Base-by-base conservation (phyloP, 1,284 basidiomycete genomes). In the Abortiporus biennis region DNA sequence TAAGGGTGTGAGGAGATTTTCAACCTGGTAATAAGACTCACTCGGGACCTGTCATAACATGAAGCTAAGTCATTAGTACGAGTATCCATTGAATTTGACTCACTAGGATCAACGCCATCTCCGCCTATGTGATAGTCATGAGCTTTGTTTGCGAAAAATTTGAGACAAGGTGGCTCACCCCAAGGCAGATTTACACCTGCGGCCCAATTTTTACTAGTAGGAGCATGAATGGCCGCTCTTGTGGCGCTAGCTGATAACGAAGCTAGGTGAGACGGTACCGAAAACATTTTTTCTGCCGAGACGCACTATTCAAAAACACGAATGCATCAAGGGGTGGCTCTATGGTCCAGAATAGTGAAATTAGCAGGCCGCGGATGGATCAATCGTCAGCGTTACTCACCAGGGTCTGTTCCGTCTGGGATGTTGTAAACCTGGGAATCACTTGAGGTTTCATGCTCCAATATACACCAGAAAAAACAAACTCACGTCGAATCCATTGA, bases 191-290 rank as follows among this genome's bases (percentile, higher is more conserved):
- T 43, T 48, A 76, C 71, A 19, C 46, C 55, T 43, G 65, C 48
- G 1, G 46, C 50, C 84, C 84, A 87, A 40, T 74, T 58, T 51
- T 74, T 72, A 57, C 72, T 78, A 3, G 70, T 77, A 3, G 84
- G 83, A 1, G 82, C 84, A 57, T 87, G 84, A 16, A 87, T 59
- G 0, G 83, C 85, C 23, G 70, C 61, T 23, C 72, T 65, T 6
- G 70, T 74, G 16, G 58, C 66, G 21, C 68, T 63, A 51, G 84
- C 80, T 82, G 23, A 9, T 29, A 13, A 19, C 27, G 15, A 22
- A 13, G 17, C 22, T 19, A 17, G 6, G 13, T 16, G 12, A 31
- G 13, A 5, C n/a, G 16, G 27, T 24, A n/a, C n/a, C n/a, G 25
- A 23, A 25, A 6, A 48, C 34, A n/a, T 30, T 40, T 25, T 15